Conservation (phyloP, 805 yeast species). For the Candida ortonii region DNA sequence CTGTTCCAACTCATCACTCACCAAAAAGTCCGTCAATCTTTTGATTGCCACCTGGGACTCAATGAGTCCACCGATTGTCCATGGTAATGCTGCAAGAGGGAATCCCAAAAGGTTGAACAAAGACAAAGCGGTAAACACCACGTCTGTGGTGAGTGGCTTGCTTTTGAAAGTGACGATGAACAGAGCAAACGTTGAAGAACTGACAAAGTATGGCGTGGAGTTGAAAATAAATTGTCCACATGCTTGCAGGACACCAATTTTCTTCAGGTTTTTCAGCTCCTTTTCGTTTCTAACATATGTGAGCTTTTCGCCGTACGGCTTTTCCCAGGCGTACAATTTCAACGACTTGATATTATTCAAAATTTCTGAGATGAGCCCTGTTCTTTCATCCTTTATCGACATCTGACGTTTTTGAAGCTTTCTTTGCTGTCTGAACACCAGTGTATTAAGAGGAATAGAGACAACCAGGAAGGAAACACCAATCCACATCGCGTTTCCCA, state of each 20-base stretch:
- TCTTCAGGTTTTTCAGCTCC: slow-evolving; percentile 73
- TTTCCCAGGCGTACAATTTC: slow-evolving; percentile 95
- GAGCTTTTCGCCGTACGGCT: slow-evolving; percentile 71
- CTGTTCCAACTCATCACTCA: slow-evolving; percentile 75
- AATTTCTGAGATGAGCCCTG: slow-evolving; percentile 83
- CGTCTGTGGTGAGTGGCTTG: slow-evolving; percentile 77
- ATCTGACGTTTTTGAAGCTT: slow-evolving; percentile 78
- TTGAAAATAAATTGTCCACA: slow-evolving; percentile 73
- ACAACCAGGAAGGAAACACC: slow-evolving; percentile 79
- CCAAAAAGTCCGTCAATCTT: slow-evolving; percentile 72
- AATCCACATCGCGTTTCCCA: slow-evolving; percentile 95
- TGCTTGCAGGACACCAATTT: slow-evolving; percentile 71
- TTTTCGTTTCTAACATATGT: slow-evolving; percentile 82
- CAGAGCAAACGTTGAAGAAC: slow-evolving; percentile 83
- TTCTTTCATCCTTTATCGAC: slow-evolving; percentile 88
- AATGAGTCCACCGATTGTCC: slow-evolving; percentile 78
- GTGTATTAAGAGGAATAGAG: slow-evolving; percentile 77
- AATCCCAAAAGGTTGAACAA: slow-evolving; percentile 84
- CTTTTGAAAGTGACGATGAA: slow-evolving; percentile 53
- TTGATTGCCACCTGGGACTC: slow-evolving; percentile 84
- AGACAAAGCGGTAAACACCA: slow-evolving; percentile 88
- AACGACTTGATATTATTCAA: slow-evolving; percentile 88
- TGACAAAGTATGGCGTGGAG: slow-evolving; percentile 84
- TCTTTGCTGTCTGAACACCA: slow-evolving; percentile 65
- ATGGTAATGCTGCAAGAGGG: slow-evolving; percentile 91